Evolutionary conservation across 2,329 filamentous ascomycete genomes (phyloP), one percentile per base, ranked within the genome.

Genomic region (Eutypella sp.): DNA sequence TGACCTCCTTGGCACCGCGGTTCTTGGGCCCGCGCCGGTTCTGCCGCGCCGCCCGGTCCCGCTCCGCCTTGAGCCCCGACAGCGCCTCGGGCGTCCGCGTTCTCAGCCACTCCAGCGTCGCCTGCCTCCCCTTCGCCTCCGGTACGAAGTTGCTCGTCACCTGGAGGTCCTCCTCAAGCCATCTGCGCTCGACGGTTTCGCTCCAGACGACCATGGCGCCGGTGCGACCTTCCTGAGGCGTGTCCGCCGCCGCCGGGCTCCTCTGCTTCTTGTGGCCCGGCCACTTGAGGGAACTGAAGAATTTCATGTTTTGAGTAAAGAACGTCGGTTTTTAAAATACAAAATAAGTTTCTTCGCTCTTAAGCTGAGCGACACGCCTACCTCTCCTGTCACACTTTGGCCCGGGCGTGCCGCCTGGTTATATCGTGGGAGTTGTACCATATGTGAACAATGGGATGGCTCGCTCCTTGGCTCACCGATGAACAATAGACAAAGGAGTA

Each of bases 1-100:
- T 52, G 1, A 57, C 49, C 41, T 59, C 51, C 15, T 31, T 38
- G 2, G 45, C 57, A 2, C 50, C 55, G 36, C 47, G 49, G 18
- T 50, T 54, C 42, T 27, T 53, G 2, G 54, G 54, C 2, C 50
- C 51, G 8, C 29, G 42, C 5, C 18, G 45, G 16, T 44, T 39
- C 39, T 53, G 46, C 7, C 27, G 48, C 4, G 43, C 52, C 3
- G 53, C 57, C 6, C 42, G 43, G 36, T 57, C 53, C 6, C 43
- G 48, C 18, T 52, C 52, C 16, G 31, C 46, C n/a, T 51, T 41
- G 7, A 59, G 29, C 6, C 40, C 16, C 3, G 3, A 19, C 8
- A 60, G 37, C 3, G 52, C 49, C 5, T 56, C 50, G 2, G 41
- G 40, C 29, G 45, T 46, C 20, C 53, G 46, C 25, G 46, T 25